Evolutionary conservation across 495 filamentous ascomycete species (phyloP), one percentile per base, ranked within the genome.

Genomic region (Aspergillus haitiensis): DNA sequence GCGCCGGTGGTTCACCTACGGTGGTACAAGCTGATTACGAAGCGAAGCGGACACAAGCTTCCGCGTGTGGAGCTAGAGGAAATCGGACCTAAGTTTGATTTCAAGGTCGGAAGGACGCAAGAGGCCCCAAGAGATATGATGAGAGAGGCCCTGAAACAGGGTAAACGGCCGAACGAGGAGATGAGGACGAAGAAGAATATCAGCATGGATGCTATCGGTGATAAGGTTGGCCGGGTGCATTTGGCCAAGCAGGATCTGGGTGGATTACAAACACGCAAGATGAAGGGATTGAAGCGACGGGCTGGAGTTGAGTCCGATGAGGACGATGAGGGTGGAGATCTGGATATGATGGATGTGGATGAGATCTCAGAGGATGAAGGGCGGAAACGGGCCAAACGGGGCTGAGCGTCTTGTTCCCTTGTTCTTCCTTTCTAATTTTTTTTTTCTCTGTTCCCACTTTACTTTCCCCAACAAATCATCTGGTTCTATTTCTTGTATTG

Each of bases 221-320:
- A 98, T 70, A 97, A 98, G 84, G 77, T 98, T 54, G 94, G 95
- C 55, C 84, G 92, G 56, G 91, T 98, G 56, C 95, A 98, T 77
- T 73, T 94, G 32, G 91, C 88, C 69, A 92, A 89, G 80, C 91
- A 97, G 75, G 93, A 98, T 76, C 81, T 98, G 37, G 80, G 78
- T 59, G 82, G 87, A 60, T 71, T 98, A 74, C 94, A 98, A 84
- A 97, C 91, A 47, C 84, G 94, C 69, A 98, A 98, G 86, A 97
- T 98, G 93, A 98, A 98, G 85, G 94, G 94, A 58, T 73, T 98
- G 63, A 98, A 98, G 84, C 80, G 95, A 52, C 81, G 82, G 31
- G 79, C 84, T 18, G 85, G 79, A 3, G 79, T 76, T 35, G 83
- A 82, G 51, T 76, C 72, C n/a, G 74, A 78, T 58, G 71, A 71